A percentile compares a stretch with the other conserved stretches of the same genome.
Evolutionary conservation across 2,329 filamentous ascomycete species (phyloP).

Genomic region (Tolypocladium guangdongense): DNA sequence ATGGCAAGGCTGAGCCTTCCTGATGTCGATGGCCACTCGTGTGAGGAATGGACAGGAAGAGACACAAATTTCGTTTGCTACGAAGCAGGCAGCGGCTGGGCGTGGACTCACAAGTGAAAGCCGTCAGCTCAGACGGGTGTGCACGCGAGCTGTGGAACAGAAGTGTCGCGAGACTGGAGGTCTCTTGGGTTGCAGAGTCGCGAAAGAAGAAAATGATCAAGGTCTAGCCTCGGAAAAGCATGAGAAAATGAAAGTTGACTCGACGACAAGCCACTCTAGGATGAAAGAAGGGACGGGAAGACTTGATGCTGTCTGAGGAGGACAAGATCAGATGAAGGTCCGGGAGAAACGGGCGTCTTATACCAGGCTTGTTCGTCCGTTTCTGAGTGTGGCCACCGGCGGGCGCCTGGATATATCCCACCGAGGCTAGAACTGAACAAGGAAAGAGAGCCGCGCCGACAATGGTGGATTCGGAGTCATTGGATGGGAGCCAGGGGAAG

Average conservation of each 20-base stretch:
- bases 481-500: slow-evolving; percentile 5
- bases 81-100: not conserved
- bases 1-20: not conserved
- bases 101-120: not conserved
- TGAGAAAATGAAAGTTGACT: slow-evolving; percentile 19
- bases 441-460: slow-evolving; percentile 1
- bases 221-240: slow-evolving; percentile 24
- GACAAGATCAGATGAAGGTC: slow-evolving; percentile 1
- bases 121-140: not conserved
- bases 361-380: slow-evolving; percentile 1
- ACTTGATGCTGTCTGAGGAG: slow-evolving; percentile 2
- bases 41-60: not conserved
- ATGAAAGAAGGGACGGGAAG: slow-evolving; percentile 8
- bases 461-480: slow-evolving; percentile 1
- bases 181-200: slow-evolving; percentile 7
- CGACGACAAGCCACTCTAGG: slow-evolving; percentile 15
- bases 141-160: not conserved
- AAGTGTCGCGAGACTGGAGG: slow-evolving; percentile 5
- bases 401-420: not conserved
- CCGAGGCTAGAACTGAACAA: slow-evolving; percentile 2
- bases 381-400: not conserved
- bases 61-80: not conserved
- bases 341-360: slow-evolving; percentile 4
- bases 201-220: slow-evolving; percentile 17
- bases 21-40: not conserved